A percentile compares a stretch with the other conserved stretches of the same genome.
Evolutionary conservation across 495 filamentous ascomycete genomes (phyloP).

Genomic region (Trichoderma erinaceum): DNA sequence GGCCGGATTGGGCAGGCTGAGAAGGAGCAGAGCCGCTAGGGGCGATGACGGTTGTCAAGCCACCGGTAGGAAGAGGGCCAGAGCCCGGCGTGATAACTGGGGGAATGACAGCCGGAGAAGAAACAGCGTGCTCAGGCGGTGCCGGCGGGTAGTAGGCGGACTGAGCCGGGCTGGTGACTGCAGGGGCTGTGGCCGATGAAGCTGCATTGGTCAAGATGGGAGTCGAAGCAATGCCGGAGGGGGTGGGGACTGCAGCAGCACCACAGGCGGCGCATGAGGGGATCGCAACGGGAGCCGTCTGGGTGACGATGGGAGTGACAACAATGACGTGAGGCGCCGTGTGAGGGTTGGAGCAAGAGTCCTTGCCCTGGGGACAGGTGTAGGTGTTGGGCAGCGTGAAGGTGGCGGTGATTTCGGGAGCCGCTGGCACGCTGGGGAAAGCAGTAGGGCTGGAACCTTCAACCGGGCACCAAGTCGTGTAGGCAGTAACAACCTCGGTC

Average conservation of each 20-base stretch:
- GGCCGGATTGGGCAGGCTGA: slow-evolving; percentile 10
- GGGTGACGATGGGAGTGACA: slow-evolving; percentile 6
- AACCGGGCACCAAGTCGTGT: slow-evolving; percentile 17
- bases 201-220: not conserved
- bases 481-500: slow-evolving; percentile 11
- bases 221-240: not conserved
- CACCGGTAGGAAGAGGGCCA: not conserved
- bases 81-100: not conserved
- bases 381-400: slow-evolving; percentile 9
- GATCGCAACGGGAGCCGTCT: slow-evolving; percentile 2
- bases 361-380: not conserved
- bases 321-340: slow-evolving; percentile 1
- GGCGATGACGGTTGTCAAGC: not conserved
- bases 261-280: slow-evolving; percentile 1
- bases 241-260: not conserved
- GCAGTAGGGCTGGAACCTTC: not conserved
- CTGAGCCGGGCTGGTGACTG: not conserved
- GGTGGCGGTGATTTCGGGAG: slow-evolving; percentile 6
- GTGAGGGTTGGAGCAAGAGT: not conserved
- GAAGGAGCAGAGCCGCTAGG: not conserved
- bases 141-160: slow-evolving; percentile 3
- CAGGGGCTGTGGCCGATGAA: not conserved
- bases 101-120: not conserved
- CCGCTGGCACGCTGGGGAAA: not conserved
- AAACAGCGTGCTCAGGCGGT: slow-evolving; percentile 3